Evolutionary conservation across 75 land plant species (phyloP).

Genomic region (Cunninghamia lanceolata): DNA sequence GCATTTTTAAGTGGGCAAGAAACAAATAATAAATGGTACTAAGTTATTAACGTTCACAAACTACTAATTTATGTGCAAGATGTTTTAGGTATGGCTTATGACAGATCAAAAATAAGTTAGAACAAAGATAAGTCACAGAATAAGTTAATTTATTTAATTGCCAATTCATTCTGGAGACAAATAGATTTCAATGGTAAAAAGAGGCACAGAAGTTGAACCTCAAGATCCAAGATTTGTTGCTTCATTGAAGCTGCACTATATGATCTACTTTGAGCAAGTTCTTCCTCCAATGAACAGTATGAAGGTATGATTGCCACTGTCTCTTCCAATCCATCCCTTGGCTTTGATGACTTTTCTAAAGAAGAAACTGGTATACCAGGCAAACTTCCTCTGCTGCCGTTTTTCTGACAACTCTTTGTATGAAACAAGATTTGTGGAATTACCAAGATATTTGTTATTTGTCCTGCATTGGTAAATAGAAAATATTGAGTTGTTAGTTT

Average conservation of each 20-base stretch:
- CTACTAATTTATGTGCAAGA: background rate
- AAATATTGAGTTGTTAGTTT: background rate
- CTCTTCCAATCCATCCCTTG: background rate
- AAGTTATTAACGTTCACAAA: background rate
- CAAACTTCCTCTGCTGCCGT: background rate
- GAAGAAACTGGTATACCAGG: conserved; percentile 3
- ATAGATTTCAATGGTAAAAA: background rate
- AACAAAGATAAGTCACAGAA: background rate
- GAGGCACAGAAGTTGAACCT: background rate
- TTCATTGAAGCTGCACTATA: conserved; percentile 11
- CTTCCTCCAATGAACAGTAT: conserved; percentile 13
- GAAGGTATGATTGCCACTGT: conserved; percentile 7
- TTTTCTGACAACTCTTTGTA: background rate
- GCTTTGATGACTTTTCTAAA: conserved; percentile 8
- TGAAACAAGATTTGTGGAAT: background rate
- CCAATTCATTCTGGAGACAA: background rate
- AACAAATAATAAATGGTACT: background rate
- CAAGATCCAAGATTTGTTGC: conserved; percentile 7
- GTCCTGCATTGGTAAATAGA: background rate
- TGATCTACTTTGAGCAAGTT: background rate
- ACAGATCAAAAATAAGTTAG: background rate
- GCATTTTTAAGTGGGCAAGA: background rate
- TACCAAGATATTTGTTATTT: conserved; percentile 7
- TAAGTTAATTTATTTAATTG: background rate
- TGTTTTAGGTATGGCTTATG: background rate